Evolutionary conservation across 305 asterid species (phyloP).

Genomic region (Fraxinus paxiana): DNA sequence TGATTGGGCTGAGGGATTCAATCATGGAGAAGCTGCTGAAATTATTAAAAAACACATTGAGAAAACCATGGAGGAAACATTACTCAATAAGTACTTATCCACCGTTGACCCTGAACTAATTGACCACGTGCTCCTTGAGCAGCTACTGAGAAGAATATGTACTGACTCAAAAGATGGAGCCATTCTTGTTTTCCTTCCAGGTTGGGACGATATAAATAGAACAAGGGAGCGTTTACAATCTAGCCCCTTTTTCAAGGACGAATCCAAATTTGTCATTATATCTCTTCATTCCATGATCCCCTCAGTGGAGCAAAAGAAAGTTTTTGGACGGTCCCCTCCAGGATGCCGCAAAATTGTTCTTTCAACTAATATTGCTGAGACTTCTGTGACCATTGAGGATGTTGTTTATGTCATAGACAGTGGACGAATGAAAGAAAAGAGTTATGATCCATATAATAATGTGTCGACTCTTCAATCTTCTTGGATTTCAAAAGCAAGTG

Average conservation of each 20-base stretch:
- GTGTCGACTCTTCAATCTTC: slow-evolving; percentile 91
- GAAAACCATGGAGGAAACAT: slow-evolving; percentile 45
- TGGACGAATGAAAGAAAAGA: slow-evolving; percentile 92
- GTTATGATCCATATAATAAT: slow-evolving; percentile 81
- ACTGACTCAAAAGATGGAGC: slow-evolving; percentile 74
- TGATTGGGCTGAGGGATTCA: slow-evolving; percentile 61
- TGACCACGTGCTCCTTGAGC: slow-evolving; percentile 77
- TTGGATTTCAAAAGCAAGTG: slow-evolving; percentile 96
- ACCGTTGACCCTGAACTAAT: slow-evolving; percentile 63
- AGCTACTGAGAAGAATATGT: slow-evolving; percentile 72
- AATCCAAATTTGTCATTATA: slow-evolving; percentile 54
- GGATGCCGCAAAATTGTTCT: slow-evolving; percentile 92
- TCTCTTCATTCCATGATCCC: slow-evolving; percentile 93
- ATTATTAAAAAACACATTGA: slow-evolving; percentile 55
- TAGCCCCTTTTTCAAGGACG: slow-evolving; percentile 61
- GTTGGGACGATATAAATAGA: slow-evolving; percentile 90
- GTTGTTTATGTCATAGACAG: slow-evolving; percentile 90
- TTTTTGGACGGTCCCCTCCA: slow-evolving; percentile 54
- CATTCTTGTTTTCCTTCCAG: slow-evolving; percentile 86
- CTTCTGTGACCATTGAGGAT: slow-evolving; percentile 90
- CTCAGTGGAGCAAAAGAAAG: slow-evolving; percentile 74
- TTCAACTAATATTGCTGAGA: slow-evolving; percentile 94
- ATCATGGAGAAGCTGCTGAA: slow-evolving; percentile 59
- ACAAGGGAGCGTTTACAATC: slow-evolving; percentile 57
- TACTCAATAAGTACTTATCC: slow-evolving; percentile 69